Percentiles rank a stretch among this genome's conserved stretches.
Conservation (phyloP, 192 early-diverging fungal species). For the Kickxella alabastrina region DNA sequence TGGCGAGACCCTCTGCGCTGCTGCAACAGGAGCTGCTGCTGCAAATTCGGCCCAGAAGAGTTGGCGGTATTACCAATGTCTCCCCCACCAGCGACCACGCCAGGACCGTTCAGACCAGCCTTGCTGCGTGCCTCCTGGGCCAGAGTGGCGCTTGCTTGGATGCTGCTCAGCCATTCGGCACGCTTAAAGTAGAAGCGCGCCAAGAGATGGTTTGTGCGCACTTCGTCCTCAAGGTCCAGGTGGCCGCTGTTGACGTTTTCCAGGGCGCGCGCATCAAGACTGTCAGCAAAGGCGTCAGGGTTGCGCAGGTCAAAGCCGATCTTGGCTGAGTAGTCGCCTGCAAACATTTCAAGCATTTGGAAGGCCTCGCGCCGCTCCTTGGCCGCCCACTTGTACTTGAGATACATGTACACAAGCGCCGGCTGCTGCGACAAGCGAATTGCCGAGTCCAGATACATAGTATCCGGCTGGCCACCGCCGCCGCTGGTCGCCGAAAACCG, state of each 20-base stretch:
- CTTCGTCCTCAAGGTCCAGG: conserved; percentile 9
- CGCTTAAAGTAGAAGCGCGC: conserved; percentile 84
- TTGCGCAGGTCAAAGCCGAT: conserved; percentile 24
- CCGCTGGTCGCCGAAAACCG: neutral
- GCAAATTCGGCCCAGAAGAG: too few relatives aligned
- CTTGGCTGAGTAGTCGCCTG: conserved; percentile 54
- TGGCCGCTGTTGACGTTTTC: neutral
- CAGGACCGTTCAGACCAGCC: neutral
- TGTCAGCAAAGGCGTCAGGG: conserved; percentile 19
- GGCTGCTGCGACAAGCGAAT: conserved; percentile 31
- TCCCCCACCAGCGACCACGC: too few relatives aligned
- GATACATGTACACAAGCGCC: conserved; percentile 70
- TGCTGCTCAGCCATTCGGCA: conserved; percentile 81
- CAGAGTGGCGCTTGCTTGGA: conserved; percentile 14
- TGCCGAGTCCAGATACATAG: conserved; percentile 8
- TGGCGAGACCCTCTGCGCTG: too few relatives aligned
- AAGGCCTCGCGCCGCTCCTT: conserved; percentile 53
- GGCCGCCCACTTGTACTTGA: conserved; percentile 60
- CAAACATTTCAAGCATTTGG: conserved; percentile 72
- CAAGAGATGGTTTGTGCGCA: conserved; percentile 44
- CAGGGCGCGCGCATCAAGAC: conserved; percentile 12
- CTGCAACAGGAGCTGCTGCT: too few relatives aligned
- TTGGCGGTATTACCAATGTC: too few relatives aligned
- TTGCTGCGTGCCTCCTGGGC: conserved; percentile 9
- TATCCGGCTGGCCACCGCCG: neutral